phyloP scores from a whole-genome alignment of 192 early-diverging fungal species.

The Haplosporangium gracile region DNA sequence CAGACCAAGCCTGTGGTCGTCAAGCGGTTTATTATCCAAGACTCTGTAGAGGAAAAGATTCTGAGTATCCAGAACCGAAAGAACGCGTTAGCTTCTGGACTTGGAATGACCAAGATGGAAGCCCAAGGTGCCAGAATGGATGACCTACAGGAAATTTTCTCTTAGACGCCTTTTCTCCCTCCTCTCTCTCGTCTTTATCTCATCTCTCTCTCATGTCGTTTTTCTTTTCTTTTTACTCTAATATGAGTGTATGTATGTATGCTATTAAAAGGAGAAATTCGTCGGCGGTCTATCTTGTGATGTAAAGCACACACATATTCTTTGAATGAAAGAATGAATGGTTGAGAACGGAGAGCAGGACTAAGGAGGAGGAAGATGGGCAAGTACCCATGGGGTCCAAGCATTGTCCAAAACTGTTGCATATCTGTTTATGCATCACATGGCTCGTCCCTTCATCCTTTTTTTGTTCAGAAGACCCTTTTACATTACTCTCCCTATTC shows the following conservation, averaged over 20 bases:
- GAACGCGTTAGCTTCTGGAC: slow-evolving; percentile 65
- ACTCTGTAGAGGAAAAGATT: slow-evolving; percentile 91
- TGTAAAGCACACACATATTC: neutral
- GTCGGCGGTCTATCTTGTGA: too few relatives aligned
- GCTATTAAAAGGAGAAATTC: neutral
- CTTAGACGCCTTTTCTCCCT: slow-evolving; percentile 18
- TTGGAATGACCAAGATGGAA: slow-evolving; percentile 64
- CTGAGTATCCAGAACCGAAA: slow-evolving; percentile 85
- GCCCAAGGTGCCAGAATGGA: slow-evolving; percentile 57
- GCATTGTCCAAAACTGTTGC: neutral
- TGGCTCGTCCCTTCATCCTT: neutral
- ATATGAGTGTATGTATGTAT: neutral
- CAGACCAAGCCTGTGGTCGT: slow-evolving; percentile 75
- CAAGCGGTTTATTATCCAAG: slow-evolving; percentile 73
- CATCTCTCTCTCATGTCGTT: neutral
- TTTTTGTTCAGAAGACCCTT: too few relatives aligned
- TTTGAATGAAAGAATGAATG: neutral
- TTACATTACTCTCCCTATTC: too few relatives aligned
- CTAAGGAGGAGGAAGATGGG: neutral
- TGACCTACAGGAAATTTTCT: slow-evolving; percentile 64
- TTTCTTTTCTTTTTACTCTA: neutral
- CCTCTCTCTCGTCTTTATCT: neutral
- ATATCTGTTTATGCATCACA: neutral
- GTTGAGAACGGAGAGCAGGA: neutral
- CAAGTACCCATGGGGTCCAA: neutral